A percentile compares a stretch with the other conserved stretches of the same genome.
These are phyloP conservation scores for Penicillium chermesinum DNA, from an alignment of 495 filamentous ascomycete species.

Conservation along the genomic window DNA sequence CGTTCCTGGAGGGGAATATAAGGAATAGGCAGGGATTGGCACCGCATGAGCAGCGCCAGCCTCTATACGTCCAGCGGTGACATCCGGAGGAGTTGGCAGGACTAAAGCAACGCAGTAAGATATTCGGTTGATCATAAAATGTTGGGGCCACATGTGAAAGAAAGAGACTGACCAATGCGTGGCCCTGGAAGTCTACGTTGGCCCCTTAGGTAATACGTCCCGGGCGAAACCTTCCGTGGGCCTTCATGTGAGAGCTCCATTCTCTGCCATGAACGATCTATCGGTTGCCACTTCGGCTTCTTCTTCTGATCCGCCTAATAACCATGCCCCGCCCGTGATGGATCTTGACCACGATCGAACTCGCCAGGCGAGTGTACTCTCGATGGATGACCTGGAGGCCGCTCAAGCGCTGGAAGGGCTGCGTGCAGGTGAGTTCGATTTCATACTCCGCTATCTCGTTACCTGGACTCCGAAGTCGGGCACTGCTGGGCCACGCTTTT, in stretches of 20 bases:
- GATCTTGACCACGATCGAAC: constrained; percentile 41
- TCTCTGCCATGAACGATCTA: not conserved
- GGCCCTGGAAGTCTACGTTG: too few relatives aligned
- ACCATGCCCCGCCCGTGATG: constrained; percentile 24
- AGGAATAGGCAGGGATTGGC: too few relatives aligned
- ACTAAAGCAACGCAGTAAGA: not conserved
- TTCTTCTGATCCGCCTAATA: not conserved
- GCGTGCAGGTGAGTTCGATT: constrained; percentile 61
- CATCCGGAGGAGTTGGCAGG: too few relatives aligned
- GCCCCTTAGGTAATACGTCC: not conserved
- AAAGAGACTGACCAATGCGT: too few relatives aligned
- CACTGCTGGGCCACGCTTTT: too few relatives aligned
- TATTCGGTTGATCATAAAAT: not conserved
- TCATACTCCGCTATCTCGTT: not conserved
- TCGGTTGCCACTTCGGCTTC: constrained; percentile 2
- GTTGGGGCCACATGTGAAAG: not conserved
- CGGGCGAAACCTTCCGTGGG: not conserved
- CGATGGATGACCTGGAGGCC: constrained; percentile 82
- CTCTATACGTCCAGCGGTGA: too few relatives aligned
- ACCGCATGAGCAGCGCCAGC: too few relatives aligned
- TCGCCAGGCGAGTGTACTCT: constrained; percentile 49
- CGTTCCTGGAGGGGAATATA: too few relatives aligned
- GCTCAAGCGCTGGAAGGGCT: constrained; percentile 84
- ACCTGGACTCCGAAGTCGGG: too few relatives aligned
- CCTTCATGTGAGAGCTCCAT: not conserved